Conservation (phyloP, 805 yeast species). For the Metschnikowia cerradonensis region DNA sequence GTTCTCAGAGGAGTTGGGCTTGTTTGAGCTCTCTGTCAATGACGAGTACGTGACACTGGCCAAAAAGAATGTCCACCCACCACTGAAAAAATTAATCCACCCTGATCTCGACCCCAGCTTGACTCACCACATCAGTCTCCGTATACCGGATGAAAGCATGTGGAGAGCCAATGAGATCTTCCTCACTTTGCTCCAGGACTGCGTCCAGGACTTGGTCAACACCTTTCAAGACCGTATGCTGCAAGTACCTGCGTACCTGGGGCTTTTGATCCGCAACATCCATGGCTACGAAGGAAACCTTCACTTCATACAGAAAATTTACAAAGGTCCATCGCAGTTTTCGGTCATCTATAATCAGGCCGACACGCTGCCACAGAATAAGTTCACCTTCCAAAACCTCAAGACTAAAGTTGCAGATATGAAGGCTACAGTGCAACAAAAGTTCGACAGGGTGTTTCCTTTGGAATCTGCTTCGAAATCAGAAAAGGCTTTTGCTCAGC, state of each 20-base stretch:
- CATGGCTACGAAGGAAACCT: conserved; percentile 66
- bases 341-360: conserved; percentile 59
- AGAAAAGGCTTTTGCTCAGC: conserved; percentile 60
- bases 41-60: conserved; percentile 30
- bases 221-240: conserved; percentile 17
- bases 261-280: conserved; percentile 54
- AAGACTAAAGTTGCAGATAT: conserved; percentile 29
- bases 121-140: conserved; percentile 64
- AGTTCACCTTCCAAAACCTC: conserved; percentile 37
- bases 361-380: conserved; percentile 33
- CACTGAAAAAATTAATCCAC: conserved; percentile 21
- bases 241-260: conserved; percentile 44
- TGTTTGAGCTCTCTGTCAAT: conserved; percentile 56
- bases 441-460: conserved; percentile 49
- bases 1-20: conserved; percentile 59
- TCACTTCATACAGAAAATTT: conserved; percentile 75
- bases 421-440: conserved; percentile 42
- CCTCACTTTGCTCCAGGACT: conserved; percentile 64
- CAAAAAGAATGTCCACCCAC: conserved; percentile 39
- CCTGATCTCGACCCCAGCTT: conserved; percentile 52
- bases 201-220: conserved; percentile 46
- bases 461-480: conserved; percentile 52
- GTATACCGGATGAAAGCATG: conserved; percentile 63
- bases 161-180: conserved; percentile 83
- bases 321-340: conserved; percentile 70